Base-by-base conservation (phyloP, 2,329 filamentous ascomycete species). In the Diplodia mutila region DNA sequence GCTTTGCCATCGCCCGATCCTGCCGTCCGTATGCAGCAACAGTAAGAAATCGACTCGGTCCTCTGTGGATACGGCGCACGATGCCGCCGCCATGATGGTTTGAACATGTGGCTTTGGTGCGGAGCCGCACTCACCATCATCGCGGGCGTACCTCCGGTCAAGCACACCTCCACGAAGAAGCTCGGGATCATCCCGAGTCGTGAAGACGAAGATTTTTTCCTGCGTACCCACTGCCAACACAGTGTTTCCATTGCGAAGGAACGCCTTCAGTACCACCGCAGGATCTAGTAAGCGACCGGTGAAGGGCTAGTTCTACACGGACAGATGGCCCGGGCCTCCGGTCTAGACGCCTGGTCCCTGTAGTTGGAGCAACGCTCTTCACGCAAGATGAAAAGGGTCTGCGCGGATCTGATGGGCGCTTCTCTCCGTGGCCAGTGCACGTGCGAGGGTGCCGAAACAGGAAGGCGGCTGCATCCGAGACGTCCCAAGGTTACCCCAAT, bases 1-100 rank as follows among this genome's bases (percentile, higher is more conserved):
- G 51, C 72, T 80, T 21, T 80, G 78, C 52, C 78, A 79, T 59
- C 69, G 75, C 21, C 72, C 76, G 9, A 80, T 80, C 48, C 73
- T 79, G 64, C 75, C 75, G 42, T 66, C 64, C 16, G 39, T 27
- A 16, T 55, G 53, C 51, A 37, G 48, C 21, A 48, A 34, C 16
- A 25, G 51, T 25, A 66, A 66, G 53, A 61, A 52, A 16, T 53
- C 48, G 9, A 32, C 51, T 12, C 34, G 55, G 32, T 61, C 54
- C 2, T 67, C 65, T 11, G 48, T 61, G n/a, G 65, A 67, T 14
- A 61, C 65, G 4, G 52, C 48, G 27, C 51, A 59, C n/a, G 66
- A 57, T 29, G 49, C 57, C 29, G 49, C 61, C 18, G 66, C 66
- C 8, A 55, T 63, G 37, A 67, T 67, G 66, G 57, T 67, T 9